Evolutionary conservation across 257 asterid species (phyloP).

Genomic region (Galeopsis tetrahit): DNA sequence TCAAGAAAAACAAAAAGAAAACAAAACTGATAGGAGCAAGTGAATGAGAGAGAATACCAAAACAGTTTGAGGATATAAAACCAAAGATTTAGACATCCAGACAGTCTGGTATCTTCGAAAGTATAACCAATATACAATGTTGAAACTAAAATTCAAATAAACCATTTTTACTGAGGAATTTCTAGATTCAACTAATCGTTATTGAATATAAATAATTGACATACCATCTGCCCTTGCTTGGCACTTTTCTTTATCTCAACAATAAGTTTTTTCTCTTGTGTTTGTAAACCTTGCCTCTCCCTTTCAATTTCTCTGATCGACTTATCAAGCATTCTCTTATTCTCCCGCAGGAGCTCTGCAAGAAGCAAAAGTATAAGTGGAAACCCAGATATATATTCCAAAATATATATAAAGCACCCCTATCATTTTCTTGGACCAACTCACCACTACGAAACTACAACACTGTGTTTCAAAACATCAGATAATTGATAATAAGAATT

Average conservation of each 20-base stretch:
- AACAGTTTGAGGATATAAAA: background rate
- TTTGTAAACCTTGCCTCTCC: slow-evolving; percentile 92
- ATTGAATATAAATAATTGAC: background rate
- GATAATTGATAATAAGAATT: background rate
- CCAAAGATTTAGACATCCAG: background rate
- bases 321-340: slow-evolving; percentile 96
- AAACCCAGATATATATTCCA: slow-evolving; percentile 39
- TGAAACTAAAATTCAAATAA: slow-evolving; percentile 1
- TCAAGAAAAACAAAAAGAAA: background rate
- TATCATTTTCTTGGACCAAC: slow-evolving; percentile 55
- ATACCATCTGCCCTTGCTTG: slow-evolving; percentile 98
- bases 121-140: slow-evolving; percentile 8
- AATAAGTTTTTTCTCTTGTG: slow-evolving; percentile 92
- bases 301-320: slow-evolving; percentile 96
- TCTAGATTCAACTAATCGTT: background rate
- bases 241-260: slow-evolving; percentile 95
- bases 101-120: background rate
- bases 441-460: slow-evolving; percentile 7
- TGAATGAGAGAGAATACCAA: slow-evolving; percentile 20
- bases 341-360: slow-evolving; percentile 95
- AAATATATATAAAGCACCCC: slow-evolving; percentile 54
- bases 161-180: background rate
- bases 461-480: background rate
- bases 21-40: background rate
- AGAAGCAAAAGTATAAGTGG: slow-evolving; percentile 1